Percentiles rank a stretch among this genome's conserved stretches.
phyloP scores from a whole-genome alignment of 768 basidiomycete genomes.

The Termitomyces sp. region DNA sequence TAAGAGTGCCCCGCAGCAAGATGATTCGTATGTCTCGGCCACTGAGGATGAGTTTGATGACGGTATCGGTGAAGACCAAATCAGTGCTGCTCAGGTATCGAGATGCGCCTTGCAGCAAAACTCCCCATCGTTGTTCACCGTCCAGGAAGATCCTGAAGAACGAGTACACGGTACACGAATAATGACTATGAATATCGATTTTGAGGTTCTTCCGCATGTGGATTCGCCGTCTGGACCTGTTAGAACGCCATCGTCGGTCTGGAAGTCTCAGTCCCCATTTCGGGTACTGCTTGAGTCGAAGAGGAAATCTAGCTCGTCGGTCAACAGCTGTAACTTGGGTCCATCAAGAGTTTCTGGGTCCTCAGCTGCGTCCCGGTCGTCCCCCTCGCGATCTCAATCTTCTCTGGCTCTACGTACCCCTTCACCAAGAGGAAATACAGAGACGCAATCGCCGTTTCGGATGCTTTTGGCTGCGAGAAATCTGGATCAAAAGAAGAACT shows the following conservation, averaged over 20 bases:
- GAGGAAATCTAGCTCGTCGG: background rate
- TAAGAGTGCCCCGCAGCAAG: background rate
- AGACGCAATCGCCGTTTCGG: slow-evolving; percentile 6
- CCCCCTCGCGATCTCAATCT: background rate
- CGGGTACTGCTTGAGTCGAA: slow-evolving; percentile 10
- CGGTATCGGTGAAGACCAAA: background rate
- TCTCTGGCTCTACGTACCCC: background rate
- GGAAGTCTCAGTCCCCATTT: slow-evolving; percentile 8
- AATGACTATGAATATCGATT: background rate
- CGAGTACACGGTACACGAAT: background rate
- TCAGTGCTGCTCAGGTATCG: background rate
- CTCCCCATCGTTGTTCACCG: background rate
- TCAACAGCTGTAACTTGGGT: background rate
- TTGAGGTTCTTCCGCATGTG: background rate
- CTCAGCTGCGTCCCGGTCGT: background rate
- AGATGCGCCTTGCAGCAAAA: background rate
- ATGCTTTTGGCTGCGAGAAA: slow-evolving; percentile 6
- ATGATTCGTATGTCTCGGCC: background rate
- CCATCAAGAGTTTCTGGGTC: background rate
- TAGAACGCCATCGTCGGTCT: background rate
- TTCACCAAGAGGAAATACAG: background rate
- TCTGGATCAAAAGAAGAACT: background rate
- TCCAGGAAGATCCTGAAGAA: slow-evolving; percentile 3
- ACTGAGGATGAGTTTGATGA: background rate
- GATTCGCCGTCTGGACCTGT: background rate